Evolutionary conservation across 2,329 filamentous ascomycete species (phyloP).

Genomic region (Cercospora citrullina): DNA sequence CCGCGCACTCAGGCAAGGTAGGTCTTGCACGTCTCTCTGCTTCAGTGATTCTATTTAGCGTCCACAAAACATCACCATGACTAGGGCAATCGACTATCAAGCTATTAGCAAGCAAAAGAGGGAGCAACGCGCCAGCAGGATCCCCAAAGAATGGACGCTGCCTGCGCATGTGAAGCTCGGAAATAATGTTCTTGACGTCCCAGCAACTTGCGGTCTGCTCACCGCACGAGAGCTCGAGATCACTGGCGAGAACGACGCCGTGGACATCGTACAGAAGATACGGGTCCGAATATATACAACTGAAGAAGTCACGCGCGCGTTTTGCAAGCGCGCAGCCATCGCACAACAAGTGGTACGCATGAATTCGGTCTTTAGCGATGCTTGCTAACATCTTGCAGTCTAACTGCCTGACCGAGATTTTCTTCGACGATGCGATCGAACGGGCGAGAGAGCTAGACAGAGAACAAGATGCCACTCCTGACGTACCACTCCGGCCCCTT

Average conservation of each 20-base stretch:
- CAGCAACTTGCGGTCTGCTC: slow-evolving; percentile 49
- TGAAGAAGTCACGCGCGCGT: slow-evolving; percentile 39
- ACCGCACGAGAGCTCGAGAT: slow-evolving; percentile 52
- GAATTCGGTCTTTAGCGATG: neutral
- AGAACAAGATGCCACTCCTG: slow-evolving; percentile 22
- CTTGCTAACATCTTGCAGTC: slow-evolving; percentile 11
- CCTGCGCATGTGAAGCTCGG: neutral
- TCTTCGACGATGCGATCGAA: slow-evolving; percentile 45
- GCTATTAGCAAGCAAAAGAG: neutral
- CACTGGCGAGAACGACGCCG: slow-evolving; percentile 54
- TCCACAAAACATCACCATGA: neutral
- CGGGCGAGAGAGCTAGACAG: slow-evolving; percentile 31
- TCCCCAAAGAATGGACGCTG: slow-evolving; percentile 11
- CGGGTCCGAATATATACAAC: slow-evolving; percentile 33
- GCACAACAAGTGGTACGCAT: slow-evolving; percentile 32
- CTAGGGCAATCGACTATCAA: neutral
- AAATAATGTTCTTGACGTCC: slow-evolving; percentile 7
- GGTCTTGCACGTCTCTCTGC: neutral
- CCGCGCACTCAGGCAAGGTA: neutral
- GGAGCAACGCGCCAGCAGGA: slow-evolving; percentile 3
- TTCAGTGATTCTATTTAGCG: neutral
- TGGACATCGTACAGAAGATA: slow-evolving; percentile 41
- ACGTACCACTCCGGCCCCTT: slow-evolving; percentile 35
- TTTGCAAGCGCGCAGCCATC: slow-evolving; percentile 42
- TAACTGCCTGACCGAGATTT: slow-evolving; percentile 40